These are phyloP conservation scores for Lycium barbarum DNA, from an alignment of 257 asterid species.

Conservation along the genomic window DNA sequence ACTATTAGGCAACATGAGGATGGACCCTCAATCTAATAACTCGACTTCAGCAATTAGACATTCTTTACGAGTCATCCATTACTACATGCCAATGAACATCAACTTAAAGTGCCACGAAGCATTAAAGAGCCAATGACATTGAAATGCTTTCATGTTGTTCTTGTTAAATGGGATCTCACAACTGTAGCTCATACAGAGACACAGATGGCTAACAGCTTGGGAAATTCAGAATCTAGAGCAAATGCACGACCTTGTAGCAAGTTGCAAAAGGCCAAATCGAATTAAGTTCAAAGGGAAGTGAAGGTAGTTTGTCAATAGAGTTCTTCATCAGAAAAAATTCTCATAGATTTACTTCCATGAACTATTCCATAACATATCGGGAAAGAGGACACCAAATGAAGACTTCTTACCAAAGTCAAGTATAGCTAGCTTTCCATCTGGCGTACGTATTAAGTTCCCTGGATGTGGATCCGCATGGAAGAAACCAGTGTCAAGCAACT, in stretches of 20 bases:
- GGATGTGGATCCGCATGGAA: slow-evolving; percentile 99
- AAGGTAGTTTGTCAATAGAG: background rate
- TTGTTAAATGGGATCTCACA: background rate
- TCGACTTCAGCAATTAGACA: background rate
- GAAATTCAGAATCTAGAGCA: background rate
- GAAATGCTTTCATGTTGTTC: background rate
- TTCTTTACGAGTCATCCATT: background rate
- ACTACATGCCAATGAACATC: background rate
- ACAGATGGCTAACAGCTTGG: background rate
- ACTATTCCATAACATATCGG: background rate
- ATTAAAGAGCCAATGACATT: background rate
- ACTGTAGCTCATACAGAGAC: background rate
- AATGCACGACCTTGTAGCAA: background rate
- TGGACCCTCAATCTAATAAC: background rate
- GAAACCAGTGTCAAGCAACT: slow-evolving; percentile 99
- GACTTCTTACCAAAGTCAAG: slow-evolving; percentile 82
- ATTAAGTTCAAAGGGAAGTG: background rate
- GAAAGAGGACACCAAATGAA: slow-evolving; percentile 21
- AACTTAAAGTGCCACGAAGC: background rate
- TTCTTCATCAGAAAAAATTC: background rate
- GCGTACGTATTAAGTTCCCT: slow-evolving; percentile 93
- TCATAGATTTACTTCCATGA: slow-evolving; percentile 2
- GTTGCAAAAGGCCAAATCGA: slow-evolving; percentile 11
- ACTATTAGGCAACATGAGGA: background rate
- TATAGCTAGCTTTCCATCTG: slow-evolving; percentile 96